phyloP scores from a whole-genome alignment of 257 asterid species.

The Echites panduratus region DNA sequence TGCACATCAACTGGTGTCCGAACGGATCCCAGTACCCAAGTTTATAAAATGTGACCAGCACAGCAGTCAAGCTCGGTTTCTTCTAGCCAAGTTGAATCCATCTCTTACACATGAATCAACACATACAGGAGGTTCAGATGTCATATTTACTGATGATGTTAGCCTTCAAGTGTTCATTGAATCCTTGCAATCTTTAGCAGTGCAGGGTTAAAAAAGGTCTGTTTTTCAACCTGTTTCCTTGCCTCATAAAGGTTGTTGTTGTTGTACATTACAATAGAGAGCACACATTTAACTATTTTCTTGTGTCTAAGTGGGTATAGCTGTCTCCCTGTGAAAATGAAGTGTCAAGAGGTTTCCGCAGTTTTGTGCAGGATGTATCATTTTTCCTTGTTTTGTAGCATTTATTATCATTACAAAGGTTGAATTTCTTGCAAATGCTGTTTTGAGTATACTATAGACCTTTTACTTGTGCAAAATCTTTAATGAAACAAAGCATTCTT shows the following conservation, averaged over 20 bases:
- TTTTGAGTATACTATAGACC: too few relatives aligned
- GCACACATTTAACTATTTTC: not conserved
- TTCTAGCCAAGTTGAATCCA: slow-evolving; percentile 86
- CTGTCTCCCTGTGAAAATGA: not conserved
- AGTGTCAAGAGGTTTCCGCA: not conserved
- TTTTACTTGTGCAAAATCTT: too few relatives aligned
- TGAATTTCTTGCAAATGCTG: not conserved
- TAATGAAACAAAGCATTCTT: not conserved
- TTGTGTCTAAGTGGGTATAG: not conserved
- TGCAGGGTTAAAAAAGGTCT: slow-evolving; percentile 51
- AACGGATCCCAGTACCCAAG: slow-evolving; percentile 80
- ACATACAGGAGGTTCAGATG: slow-evolving; percentile 46
- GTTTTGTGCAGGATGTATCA: not conserved
- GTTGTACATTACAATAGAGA: slow-evolving; percentile 13
- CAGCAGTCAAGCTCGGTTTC: slow-evolving; percentile 91
- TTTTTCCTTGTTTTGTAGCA: not conserved
- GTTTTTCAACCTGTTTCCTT: slow-evolving; percentile 4
- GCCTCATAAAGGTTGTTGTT: not conserved
- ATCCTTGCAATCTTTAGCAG: slow-evolving; percentile 82
- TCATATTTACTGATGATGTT: slow-evolving; percentile 79
- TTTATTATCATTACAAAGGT: not conserved
- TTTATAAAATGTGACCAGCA: slow-evolving; percentile 87
- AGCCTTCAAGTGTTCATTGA: slow-evolving; percentile 81
- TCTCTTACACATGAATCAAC: slow-evolving; percentile 73
- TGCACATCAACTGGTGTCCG: slow-evolving; percentile 67